Percentiles rank a stretch among this genome's conserved stretches.
These are phyloP conservation scores for Paxillus rubicundulus DNA, from an alignment of 768 basidiomycete genomes.

Conservation along the genomic window DNA sequence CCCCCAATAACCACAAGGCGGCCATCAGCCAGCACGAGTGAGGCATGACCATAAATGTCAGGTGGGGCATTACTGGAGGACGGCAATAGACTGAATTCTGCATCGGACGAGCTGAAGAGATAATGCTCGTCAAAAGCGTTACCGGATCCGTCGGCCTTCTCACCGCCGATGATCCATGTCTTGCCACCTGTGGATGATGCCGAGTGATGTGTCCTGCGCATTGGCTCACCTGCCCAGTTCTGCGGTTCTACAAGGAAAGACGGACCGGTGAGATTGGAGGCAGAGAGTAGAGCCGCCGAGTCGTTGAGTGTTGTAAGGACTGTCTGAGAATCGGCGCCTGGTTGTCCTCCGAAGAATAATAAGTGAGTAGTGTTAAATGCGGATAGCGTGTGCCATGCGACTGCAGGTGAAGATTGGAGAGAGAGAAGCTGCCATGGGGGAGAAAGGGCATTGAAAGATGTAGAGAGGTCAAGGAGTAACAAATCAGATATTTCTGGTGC, in stretches of 20 bases:
- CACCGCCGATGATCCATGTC: conserved; percentile 76
- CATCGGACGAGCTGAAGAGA: conserved; percentile 49
- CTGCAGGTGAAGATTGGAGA: conserved; percentile 49
- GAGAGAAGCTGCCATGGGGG: conserved; percentile 70
- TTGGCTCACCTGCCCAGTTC: conserved; percentile 65
- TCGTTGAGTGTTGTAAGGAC: conserved; percentile 53
- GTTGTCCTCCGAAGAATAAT: conserved; percentile 76
- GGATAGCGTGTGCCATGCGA: conserved; percentile 81
- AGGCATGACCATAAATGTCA: conserved; percentile 69
- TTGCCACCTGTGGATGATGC: conserved; percentile 49
- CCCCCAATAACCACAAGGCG: conserved; percentile 77
- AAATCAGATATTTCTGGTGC: conserved; percentile 74
- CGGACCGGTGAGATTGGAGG: conserved; percentile 38
- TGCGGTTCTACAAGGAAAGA: conserved; percentile 46
- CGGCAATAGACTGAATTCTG: conserved; percentile 56
- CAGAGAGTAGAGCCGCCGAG: conserved; percentile 59
- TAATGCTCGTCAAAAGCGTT: conserved; percentile 62
- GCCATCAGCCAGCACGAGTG: conserved; percentile 67
- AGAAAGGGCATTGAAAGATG: conserved; percentile 53
- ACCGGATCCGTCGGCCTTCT: conserved; percentile 77
- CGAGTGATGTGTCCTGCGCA: conserved; percentile 75
- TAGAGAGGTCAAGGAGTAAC: conserved; percentile 61
- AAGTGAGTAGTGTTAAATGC: conserved; percentile 52
- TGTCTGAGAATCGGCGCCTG: conserved; percentile 54
- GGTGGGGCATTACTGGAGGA: conserved; percentile 52